phyloP scores from a whole-genome alignment of 2,329 filamentous ascomycete genomes.

The Fusarium decemcellulare region DNA sequence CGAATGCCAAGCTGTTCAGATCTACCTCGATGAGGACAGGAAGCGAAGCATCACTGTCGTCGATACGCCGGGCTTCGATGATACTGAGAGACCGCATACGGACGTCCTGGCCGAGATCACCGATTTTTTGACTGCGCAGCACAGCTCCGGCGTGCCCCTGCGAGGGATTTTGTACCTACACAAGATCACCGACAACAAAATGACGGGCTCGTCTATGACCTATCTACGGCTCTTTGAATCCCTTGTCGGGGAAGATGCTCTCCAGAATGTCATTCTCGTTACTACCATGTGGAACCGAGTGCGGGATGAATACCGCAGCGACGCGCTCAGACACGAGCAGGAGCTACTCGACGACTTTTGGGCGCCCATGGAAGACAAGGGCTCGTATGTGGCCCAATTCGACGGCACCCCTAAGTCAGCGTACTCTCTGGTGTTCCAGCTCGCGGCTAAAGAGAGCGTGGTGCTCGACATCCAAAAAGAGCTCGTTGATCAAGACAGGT shows the following conservation, averaged over 20 bases:
- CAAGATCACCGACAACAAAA: not conserved
- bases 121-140: not conserved
- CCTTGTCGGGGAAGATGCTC: not conserved
- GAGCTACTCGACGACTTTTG: slow-evolving; percentile 16
- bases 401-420: slow-evolving; percentile 15
- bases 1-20: not conserved
- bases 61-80: not conserved
- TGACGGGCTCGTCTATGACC: not conserved
- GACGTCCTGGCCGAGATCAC: not conserved
- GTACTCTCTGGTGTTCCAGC: not conserved
- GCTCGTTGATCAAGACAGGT: not conserved
- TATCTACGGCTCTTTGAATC: not conserved
- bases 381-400: slow-evolving; percentile 15
- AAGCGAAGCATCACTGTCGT: not conserved
- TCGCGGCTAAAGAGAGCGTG: not conserved
- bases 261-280: not conserved
- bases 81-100: not conserved
- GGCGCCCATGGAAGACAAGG: slow-evolving; percentile 21
- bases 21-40: not conserved
- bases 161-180: not conserved
- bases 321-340: slow-evolving; percentile 11
- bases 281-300: not conserved
- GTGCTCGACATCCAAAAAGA: not conserved
- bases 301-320: not conserved
- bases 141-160: not conserved